Conservation (phyloP, 106 monocot species). For the Vanilla planifolia region DNA sequence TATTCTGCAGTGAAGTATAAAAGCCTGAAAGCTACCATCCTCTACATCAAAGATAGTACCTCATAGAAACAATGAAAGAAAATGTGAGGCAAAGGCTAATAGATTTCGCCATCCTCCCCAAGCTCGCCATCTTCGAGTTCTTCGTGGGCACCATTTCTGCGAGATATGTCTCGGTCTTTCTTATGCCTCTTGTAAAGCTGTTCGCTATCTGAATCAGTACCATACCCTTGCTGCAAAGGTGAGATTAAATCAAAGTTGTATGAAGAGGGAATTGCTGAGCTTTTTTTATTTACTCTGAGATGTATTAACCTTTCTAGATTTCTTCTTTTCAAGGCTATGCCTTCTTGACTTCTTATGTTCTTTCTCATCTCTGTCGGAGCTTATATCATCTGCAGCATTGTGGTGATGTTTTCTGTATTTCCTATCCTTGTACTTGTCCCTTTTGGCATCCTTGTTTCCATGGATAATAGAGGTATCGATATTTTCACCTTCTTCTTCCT, state of each 20-base stretch:
- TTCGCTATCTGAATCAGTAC: conserved; percentile 71
- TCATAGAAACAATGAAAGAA: background rate
- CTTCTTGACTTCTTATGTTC: conserved; percentile 70
- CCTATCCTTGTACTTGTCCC: conserved; percentile 85
- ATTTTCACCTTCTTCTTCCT: conserved; percentile 59
- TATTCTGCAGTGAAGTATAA: background rate
- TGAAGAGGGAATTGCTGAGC: too few relatives aligned
- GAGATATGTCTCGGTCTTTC: conserved; percentile 71
- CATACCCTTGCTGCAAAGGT: conserved; percentile 61
- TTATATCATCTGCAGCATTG: conserved; percentile 47
- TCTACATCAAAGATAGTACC: conserved; percentile 10
- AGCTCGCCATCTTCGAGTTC: conserved; percentile 99
- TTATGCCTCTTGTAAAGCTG: conserved; percentile 70
- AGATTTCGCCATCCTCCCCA: conserved; percentile 96
- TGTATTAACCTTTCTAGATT: conserved; percentile 87
- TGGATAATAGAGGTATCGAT: conserved; percentile 43
- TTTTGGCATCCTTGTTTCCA: conserved; percentile 57
- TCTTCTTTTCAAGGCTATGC: conserved; percentile 75
- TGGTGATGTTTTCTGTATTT: conserved; percentile 89
- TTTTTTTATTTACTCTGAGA: too few relatives aligned
- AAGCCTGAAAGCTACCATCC: background rate
- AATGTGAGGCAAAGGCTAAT: conserved; percentile 23
- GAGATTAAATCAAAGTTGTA: background rate
- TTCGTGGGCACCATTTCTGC: conserved; percentile 61
- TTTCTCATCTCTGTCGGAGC: conserved; percentile 86